Evolutionary conservation across 2,329 filamentous ascomycete genomes (phyloP).

Genomic region (Fusarium hainanense): DNA sequence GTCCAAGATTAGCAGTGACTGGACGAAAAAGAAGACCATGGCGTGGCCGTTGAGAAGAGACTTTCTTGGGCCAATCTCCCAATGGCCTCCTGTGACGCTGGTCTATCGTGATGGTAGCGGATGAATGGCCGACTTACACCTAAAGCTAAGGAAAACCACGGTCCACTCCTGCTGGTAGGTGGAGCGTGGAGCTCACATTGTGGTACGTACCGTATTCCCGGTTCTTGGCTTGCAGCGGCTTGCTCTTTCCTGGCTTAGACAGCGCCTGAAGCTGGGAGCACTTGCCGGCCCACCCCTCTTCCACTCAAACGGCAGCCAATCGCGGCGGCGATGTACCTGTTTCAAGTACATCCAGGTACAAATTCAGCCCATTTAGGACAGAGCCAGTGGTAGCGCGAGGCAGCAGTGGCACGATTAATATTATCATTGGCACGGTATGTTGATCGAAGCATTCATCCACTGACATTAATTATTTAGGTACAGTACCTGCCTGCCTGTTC

Average conservation of each 20-base stretch:
- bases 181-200: constrained; percentile 4
- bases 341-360: constrained; percentile 34
- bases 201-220: constrained; percentile 27
- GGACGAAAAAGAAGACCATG: constrained; percentile 37
- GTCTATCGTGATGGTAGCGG: constrained; percentile 37
- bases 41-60: constrained; percentile 37
- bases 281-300: constrained; percentile 10
- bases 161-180: constrained; percentile 10
- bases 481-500: background rate
- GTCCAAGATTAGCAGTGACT: constrained; percentile 38
- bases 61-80: constrained; percentile 43
- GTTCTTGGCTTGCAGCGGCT: constrained; percentile 27
- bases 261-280: constrained; percentile 16
- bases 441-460: background rate
- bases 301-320: constrained; percentile 25
- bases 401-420: background rate
- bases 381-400: constrained; percentile 1
- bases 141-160: constrained; percentile 23
- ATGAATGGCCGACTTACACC: constrained; percentile 39
- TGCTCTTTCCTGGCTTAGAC: constrained; percentile 29
- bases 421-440: background rate
- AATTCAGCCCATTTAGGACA: constrained; percentile 20
- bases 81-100: constrained; percentile 43
- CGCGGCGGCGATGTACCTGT: constrained; percentile 31
- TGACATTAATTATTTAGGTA: background rate